These are phyloP conservation scores for Diplosphaera chodatii DNA, from an alignment of 139 green algal species.

Conservation along the genomic window DNA sequence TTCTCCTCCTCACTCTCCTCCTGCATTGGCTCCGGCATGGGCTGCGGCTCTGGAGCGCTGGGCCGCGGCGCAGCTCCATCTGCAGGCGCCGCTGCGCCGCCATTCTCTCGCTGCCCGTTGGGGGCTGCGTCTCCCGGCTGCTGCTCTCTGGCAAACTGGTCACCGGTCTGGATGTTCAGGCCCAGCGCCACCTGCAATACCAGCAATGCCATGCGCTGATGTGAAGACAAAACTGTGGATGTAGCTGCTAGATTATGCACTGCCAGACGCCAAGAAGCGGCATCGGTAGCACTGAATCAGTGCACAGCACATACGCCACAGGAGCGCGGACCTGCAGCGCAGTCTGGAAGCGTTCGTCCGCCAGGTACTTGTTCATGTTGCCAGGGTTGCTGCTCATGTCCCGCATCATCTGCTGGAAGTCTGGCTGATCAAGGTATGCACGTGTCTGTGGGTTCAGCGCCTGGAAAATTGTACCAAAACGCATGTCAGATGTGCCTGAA, in stretches of 20 bases:
- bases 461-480: no score
- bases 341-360: constrained; percentile 62
- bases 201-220: no score
- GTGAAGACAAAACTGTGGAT: no score
- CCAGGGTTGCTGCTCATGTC: constrained; percentile 67
- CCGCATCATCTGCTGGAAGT: constrained; percentile 85
- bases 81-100: constrained; percentile 6
- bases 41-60: not conserved
- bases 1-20: constrained; percentile 25
- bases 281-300: no score
- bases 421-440: constrained; percentile 70
- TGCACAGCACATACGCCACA: not conserved
- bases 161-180: constrained; percentile 26
- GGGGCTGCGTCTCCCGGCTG: not conserved
- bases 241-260: no score
- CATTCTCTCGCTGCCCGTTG: constrained; percentile 31
- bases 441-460: constrained; percentile 74
- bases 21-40: constrained; percentile 13
- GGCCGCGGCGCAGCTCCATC: not conserved
- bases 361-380: constrained; percentile 58
- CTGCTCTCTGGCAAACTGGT: constrained; percentile 1
- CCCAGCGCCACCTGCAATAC: constrained; percentile 27
- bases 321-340: constrained; percentile 24
- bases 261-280: no score
- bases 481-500: no score